A percentile compares a stretch with the other conserved stretches of the same genome.
These are phyloP conservation scores for Metarhizium sp. DNA, from an alignment of 2,329 filamentous ascomycete genomes.

Conservation along the genomic window DNA sequence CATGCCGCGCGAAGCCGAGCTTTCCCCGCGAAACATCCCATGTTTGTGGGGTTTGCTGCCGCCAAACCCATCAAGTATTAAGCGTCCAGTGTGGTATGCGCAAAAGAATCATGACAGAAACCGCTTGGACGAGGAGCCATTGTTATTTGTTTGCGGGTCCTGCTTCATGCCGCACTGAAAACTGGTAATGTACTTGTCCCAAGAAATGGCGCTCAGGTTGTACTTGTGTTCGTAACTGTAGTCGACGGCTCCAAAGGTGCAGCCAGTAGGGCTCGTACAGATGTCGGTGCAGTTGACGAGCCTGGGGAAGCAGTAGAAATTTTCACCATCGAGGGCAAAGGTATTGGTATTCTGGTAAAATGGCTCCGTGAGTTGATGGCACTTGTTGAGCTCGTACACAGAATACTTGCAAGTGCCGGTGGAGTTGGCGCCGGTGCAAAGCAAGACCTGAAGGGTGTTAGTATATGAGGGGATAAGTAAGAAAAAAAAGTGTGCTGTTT, in stretches of 20 bases:
- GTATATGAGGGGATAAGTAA: no score
- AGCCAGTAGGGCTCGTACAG: conserved; percentile 42
- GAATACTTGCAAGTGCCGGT: conserved; percentile 36
- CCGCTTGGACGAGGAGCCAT: not conserved
- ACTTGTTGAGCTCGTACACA: conserved; percentile 33
- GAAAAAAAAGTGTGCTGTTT: no score
- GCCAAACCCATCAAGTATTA: not conserved
- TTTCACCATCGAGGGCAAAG: conserved; percentile 40
- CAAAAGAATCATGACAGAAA: not conserved
- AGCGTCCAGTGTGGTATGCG: not conserved
- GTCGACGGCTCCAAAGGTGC: conserved; percentile 39
- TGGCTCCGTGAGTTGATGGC: conserved; percentile 34
- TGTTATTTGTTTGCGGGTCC: not conserved
- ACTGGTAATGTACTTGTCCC: conserved; percentile 30
- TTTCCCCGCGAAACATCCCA: not conserved
- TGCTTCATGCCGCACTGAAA: conserved; percentile 20
- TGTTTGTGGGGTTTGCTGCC: not conserved
- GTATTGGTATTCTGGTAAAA: conserved; percentile 34
- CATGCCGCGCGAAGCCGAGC: not conserved
- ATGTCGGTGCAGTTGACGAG: conserved; percentile 29
- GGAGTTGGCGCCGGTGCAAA: conserved; percentile 41
- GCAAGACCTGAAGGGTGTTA: conserved; percentile 28
- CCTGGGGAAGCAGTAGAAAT: conserved; percentile 39
- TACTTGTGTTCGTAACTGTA: conserved; percentile 37
- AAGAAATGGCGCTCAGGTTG: conserved; percentile 34